Evolutionary conservation across 2,329 filamentous ascomycete species (phyloP).

Genomic region (Colletotrichum truncatum): DNA sequence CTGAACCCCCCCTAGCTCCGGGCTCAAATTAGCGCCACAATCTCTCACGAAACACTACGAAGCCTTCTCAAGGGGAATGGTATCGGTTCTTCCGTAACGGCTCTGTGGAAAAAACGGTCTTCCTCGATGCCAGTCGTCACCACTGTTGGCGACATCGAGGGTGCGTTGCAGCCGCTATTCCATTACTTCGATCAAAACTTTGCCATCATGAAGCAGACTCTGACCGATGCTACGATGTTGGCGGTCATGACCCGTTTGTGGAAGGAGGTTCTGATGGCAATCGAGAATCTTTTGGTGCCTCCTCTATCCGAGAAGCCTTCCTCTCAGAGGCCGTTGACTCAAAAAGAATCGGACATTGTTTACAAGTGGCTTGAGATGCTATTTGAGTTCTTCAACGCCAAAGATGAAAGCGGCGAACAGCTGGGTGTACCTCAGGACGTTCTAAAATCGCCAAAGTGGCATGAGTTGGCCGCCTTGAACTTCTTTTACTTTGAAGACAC

Average conservation of each 20-base stretch:
- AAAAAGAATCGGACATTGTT: slow-evolving; percentile 92
- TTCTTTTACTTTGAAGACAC: slow-evolving; percentile 99
- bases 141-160: slow-evolving; percentile 79
- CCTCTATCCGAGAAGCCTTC: slow-evolving; percentile 95
- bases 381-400: slow-evolving; percentile 94
- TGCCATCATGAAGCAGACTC: slow-evolving; percentile 96
- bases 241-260: slow-evolving; percentile 98
- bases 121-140: slow-evolving; percentile 62
- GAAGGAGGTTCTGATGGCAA: slow-evolving; percentile 95
- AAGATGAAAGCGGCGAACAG: slow-evolving; percentile 84
- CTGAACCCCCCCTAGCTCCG: slow-evolving; percentile 70
- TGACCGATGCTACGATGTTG: slow-evolving; percentile 96
- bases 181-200: slow-evolving; percentile 99
- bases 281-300: slow-evolving; percentile 90
- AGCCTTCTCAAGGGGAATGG: slow-evolving; percentile 76
- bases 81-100: slow-evolving; percentile 77
- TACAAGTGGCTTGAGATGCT: slow-evolving; percentile 94
- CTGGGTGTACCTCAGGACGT: slow-evolving; percentile 91
- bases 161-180: slow-evolving; percentile 85
- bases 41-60: slow-evolving; percentile 84
- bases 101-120: slow-evolving; percentile 69
- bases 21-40: slow-evolving; percentile 88
- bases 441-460: slow-evolving; percentile 96
- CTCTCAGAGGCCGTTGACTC: slow-evolving; percentile 81
- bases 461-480: slow-evolving; percentile 94